Base-by-base conservation (phyloP, 1,139 yeast species). In the Hemisphaericaspora lyxosophila region DNA sequence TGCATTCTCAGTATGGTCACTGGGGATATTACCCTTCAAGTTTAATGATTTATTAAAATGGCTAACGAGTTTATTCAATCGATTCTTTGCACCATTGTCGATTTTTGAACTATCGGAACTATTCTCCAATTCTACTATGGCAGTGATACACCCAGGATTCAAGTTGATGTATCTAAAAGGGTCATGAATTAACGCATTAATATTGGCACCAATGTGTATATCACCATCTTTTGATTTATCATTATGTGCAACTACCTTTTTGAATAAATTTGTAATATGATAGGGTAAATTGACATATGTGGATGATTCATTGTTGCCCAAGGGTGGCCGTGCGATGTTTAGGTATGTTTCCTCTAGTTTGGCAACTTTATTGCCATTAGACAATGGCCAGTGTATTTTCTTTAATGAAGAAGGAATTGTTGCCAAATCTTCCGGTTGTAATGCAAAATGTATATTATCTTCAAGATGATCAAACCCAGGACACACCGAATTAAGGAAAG, bases 141-240 rank as follows among this genome's bases (percentile, higher is more conserved):
- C 52, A 1, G 72, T 57, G 22, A 73, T 46, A 47, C 82, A 77
- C 0, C 84, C 82, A 0, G 83, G 82, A 31, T 73, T 77, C 40
- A 76, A 55, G 48, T 71, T 78, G 15, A 77, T 78, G 34, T 65
- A 60, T 41, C 67, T 66, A 50, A 71, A 78, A 1, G 78, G 76
- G 49, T 78, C 85, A 8, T 78, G 73, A 31, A 58, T 48, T 42
- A 79, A 57, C 0, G 83, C 78, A 44, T 76, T 77, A 20, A 78
- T 65, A 36, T 69, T 68, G 31, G 82, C 80, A 0, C 82, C 84
- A 23, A 78, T 67, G 32, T 78, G 80, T 48, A 75, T 49, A 15
- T 70, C 67, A 9, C 77, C 78, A 31, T 74, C 78, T 33, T 62
- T 56, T 24, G 63, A 60, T 38, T 65, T 69, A 38, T 59, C 49